phyloP scores from a whole-genome alignment of 768 basidiomycete species.

The Trametopsis cervina region DNA sequence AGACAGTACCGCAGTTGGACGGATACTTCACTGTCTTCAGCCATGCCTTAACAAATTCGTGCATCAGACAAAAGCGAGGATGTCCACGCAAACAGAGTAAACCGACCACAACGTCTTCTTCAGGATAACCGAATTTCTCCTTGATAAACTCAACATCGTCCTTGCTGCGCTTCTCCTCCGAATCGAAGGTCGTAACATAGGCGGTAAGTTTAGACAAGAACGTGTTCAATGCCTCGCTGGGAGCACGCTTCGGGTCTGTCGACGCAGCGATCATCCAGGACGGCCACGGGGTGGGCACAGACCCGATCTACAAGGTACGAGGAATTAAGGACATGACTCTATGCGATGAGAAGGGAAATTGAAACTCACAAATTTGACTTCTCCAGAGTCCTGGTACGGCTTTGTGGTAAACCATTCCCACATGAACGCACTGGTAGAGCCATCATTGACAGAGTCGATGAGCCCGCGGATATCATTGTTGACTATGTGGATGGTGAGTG shows the following conservation, averaged over 20 bases:
- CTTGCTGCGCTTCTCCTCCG: conserved; percentile 44
- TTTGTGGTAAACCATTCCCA: conserved; percentile 93
- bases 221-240: conserved; percentile 35
- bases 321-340: background rate
- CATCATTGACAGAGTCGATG: conserved; percentile 82
- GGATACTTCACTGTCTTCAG: conserved; percentile 75
- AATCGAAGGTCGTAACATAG: conserved; percentile 64
- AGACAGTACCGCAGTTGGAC: conserved; percentile 53
- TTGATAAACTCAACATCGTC: conserved; percentile 71
- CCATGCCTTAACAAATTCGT: conserved; percentile 62
- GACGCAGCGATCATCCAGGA: conserved; percentile 89
- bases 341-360: background rate
- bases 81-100: too few relatives aligned
- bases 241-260: conserved; percentile 54
- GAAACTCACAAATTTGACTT: conserved; percentile 71
- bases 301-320: conserved; percentile 51
- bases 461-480: conserved; percentile 79
- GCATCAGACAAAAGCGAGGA: too few relatives aligned
- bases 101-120: conserved; percentile 78
- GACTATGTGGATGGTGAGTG: conserved; percentile 34
- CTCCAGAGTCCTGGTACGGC: conserved; percentile 71
- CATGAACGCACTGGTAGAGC: conserved; percentile 86
- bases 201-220: conserved; percentile 62
- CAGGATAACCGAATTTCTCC: conserved; percentile 71
- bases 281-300: conserved; percentile 91